These are phyloP conservation scores for Leptomonas seymouri DNA, from an alignment of 208 protist species.

Conservation along the genomic window DNA sequence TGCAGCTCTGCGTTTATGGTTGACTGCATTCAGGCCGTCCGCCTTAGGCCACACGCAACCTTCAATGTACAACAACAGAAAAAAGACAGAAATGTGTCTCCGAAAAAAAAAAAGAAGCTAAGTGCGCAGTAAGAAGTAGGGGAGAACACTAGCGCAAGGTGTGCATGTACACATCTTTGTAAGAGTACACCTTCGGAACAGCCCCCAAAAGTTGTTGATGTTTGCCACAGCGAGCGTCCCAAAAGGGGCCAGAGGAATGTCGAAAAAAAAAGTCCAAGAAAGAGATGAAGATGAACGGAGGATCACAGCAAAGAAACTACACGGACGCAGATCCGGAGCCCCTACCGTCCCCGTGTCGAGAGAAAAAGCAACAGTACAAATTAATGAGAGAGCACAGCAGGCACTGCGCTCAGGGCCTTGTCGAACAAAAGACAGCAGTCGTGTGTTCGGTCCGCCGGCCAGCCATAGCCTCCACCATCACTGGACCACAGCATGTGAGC, in stretches of 20 bases:
- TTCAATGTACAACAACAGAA: not conserved
- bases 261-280: conserved; percentile 7
- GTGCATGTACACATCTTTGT: not conserved
- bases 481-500: too few species aligned
- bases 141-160: too few species aligned
- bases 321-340: not conserved
- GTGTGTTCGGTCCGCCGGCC: too few species aligned
- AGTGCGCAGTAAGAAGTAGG: not conserved
- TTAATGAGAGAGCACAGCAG: too few species aligned
- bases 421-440: too few species aligned
- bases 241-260: conserved; percentile 9
- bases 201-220: too few species aligned
- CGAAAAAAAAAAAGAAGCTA: conserved; percentile 16
- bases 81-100: conserved; percentile 18
- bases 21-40: conserved; percentile 6
- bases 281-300: not conserved
- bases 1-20: conserved; percentile 33
- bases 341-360: not conserved
- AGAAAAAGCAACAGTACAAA: too few species aligned
- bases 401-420: too few species aligned
- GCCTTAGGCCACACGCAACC: conserved; percentile 7
- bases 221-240: too few species aligned
- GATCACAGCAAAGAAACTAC: too few species aligned
- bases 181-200: too few species aligned
- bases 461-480: too few species aligned